Evolutionary conservation across 352 stramenopile species (phyloP).

Genomic region (Phytophthora multivora): DNA sequence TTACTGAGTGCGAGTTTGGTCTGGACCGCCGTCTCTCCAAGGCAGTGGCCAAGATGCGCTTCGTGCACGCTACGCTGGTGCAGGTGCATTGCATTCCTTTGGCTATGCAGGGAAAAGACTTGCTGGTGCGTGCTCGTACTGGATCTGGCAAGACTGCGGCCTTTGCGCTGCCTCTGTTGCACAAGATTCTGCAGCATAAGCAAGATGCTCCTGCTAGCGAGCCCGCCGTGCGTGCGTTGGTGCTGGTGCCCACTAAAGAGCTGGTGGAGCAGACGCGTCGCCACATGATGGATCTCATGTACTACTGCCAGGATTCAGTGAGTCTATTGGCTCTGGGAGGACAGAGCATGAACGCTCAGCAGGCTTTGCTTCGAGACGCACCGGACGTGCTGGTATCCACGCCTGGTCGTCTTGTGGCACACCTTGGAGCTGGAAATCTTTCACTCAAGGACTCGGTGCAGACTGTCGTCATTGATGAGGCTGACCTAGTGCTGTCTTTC

Average conservation of each 20-base stretch:
- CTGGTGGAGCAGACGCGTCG: conserved; percentile 95
- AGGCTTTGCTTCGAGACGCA: conserved; percentile 84
- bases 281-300: conserved; percentile 93
- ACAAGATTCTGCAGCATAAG: conserved; percentile 92
- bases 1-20: conserved; percentile 84
- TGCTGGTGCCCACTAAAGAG: conserved; percentile 98
- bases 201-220: conserved; percentile 47
- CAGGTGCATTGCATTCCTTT: conserved; percentile 95
- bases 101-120: conserved; percentile 92
- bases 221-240: conserved; percentile 80
- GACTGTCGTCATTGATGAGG: conserved; percentile 98
- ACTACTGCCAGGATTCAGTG: conserved; percentile 97
- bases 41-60: conserved; percentile 92
- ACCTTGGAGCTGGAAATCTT: conserved; percentile 83
- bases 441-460: conserved; percentile 92
- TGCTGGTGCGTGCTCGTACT: conserved; percentile 92
- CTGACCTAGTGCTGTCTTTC: conserved; percentile 98
- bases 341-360: conserved; percentile 89
- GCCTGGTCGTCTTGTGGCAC: conserved; percentile 92
- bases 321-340: conserved; percentile 91
- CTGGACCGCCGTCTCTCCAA: conserved; percentile 93
- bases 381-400: conserved; percentile 95
- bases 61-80: conserved; percentile 94
- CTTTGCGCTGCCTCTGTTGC: conserved; percentile 92
- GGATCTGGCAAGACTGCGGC: conserved; percentile 95